phyloP scores from a whole-genome alignment of 1,284 basidiomycete species.

The Rhodotorula sp. region DNA sequence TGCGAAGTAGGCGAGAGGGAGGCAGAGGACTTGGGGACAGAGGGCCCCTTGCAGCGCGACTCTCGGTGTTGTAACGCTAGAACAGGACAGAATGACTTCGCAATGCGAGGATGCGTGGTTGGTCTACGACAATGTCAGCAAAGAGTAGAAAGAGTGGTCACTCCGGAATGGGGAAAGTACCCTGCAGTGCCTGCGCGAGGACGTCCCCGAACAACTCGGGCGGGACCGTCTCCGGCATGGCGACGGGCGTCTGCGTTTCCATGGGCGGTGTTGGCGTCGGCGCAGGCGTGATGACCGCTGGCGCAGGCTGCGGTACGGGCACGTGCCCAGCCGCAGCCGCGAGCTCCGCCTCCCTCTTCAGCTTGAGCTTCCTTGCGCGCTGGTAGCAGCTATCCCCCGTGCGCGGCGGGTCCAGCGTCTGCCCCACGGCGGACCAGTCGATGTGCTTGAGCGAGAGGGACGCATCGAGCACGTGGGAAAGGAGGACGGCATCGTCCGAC shows the following conservation, averaged over 20 bases:
- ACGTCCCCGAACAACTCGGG: not conserved
- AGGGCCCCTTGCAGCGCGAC: not conserved
- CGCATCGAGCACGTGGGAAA: conserved; percentile 2
- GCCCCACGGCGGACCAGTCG: conserved; percentile 10
- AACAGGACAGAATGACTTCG: not conserved
- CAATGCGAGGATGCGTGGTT: not conserved
- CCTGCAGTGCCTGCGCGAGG: not conserved
- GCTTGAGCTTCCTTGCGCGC: conserved; percentile 9
- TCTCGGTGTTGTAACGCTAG: not conserved
- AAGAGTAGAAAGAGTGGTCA: not conserved
- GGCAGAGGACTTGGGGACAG: not conserved
- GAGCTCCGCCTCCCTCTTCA: not conserved
- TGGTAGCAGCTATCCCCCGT: conserved; percentile 16
- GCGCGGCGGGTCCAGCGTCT: conserved; percentile 2
- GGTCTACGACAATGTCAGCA: not conserved
- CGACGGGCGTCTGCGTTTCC: not conserved
- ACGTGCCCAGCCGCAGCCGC: no score
- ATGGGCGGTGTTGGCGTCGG: no score
- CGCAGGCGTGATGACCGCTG: not conserved
- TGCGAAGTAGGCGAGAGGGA: not conserved
- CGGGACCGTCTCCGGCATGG: not conserved
- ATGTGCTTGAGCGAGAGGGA: not conserved
- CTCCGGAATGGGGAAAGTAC: not conserved
- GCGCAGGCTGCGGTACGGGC: no score
- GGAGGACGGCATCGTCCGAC: conserved; percentile 8